Conservation (phyloP, 1,284 basidiomycete species). For the Coriolopsis trogii region DNA sequence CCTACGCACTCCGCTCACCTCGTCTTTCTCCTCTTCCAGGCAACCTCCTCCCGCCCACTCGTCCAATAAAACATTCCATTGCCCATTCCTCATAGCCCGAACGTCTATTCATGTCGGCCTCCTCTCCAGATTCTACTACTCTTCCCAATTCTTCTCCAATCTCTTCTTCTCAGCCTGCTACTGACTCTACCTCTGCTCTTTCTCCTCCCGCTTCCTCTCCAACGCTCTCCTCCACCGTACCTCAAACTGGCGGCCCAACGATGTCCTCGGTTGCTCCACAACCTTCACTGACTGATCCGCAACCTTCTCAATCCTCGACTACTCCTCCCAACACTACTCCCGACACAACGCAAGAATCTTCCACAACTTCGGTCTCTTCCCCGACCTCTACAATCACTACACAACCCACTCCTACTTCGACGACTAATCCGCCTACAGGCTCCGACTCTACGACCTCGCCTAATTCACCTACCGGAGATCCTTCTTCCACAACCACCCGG, state of each 20-base stretch:
- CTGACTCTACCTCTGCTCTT: conserved; percentile 14
- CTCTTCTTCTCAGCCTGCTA: conserved; percentile 13
- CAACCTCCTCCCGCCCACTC: too few species aligned
- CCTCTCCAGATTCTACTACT: conserved; percentile 5
- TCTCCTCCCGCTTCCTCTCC: not conserved
- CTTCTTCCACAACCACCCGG: conserved; percentile 1
- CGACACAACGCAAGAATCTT: not conserved
- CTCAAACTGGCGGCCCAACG: conserved; percentile 7
- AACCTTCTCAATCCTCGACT: not conserved
- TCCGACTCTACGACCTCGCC: not conserved
- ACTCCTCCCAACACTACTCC: not conserved
- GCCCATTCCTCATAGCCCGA: not conserved
- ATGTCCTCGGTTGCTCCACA: conserved; percentile 1
- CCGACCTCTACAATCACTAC: conserved; percentile 3
- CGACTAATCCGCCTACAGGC: not conserved
- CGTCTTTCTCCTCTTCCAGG: not conserved
- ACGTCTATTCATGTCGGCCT: conserved; percentile 11
- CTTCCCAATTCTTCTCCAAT: conserved; percentile 13
- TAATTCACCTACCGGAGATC: not conserved
- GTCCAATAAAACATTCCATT: not conserved
- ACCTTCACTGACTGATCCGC: not conserved
- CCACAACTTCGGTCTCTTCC: too few species aligned
- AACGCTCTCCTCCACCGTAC: conserved; percentile 1
- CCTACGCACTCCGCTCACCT: too few species aligned
- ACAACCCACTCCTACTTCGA: not conserved